These are phyloP conservation scores for Sarocladiaceae sp. DNA, from an alignment of 2,329 filamentous ascomycete genomes.

Conservation along the genomic window DNA sequence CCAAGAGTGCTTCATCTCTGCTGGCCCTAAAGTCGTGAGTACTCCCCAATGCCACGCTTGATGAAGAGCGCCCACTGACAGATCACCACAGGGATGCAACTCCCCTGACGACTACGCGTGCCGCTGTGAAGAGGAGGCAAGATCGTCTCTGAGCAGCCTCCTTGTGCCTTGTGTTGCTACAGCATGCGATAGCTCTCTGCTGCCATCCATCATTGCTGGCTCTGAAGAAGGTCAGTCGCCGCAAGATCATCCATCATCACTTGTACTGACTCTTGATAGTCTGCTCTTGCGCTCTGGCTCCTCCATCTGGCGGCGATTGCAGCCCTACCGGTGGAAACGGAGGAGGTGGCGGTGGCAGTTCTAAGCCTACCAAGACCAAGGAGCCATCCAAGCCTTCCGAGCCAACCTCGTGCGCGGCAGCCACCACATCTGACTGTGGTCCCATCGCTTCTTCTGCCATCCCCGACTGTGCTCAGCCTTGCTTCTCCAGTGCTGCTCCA, in stretches of 20 bases:
- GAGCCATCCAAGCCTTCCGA: neutral
- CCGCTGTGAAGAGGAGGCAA: constrained; percentile 17
- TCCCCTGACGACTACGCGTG: constrained; percentile 16
- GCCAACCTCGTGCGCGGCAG: constrained; percentile 8
- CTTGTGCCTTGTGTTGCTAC: constrained; percentile 19
- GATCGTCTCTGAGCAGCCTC: constrained; percentile 14
- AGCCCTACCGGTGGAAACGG: neutral
- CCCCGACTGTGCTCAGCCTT: constrained; percentile 21
- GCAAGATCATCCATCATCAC: neutral
- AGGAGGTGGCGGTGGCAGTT: constrained; percentile 1
- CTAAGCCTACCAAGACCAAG: constrained; percentile 3
- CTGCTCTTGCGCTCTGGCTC: constrained; percentile 10
- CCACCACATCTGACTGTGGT: constrained; percentile 17
- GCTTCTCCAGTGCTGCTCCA: constrained; percentile 21
- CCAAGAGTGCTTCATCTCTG: constrained; percentile 17
- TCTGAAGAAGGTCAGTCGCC: constrained; percentile 13
- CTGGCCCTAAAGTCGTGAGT: constrained; percentile 15
- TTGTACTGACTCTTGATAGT: too few relatives aligned
- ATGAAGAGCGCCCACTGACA: too few relatives aligned
- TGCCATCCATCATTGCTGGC: constrained; percentile 17
- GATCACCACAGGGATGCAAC: neutral
- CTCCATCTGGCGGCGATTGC: constrained; percentile 11
- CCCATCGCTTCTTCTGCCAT: constrained; percentile 20
- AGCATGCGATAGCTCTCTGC: constrained; percentile 14
- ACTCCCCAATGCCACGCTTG: constrained; percentile 13